Conservation (phyloP, 2,329 filamentous ascomycete genomes). For the Botrytis aclada region DNA sequence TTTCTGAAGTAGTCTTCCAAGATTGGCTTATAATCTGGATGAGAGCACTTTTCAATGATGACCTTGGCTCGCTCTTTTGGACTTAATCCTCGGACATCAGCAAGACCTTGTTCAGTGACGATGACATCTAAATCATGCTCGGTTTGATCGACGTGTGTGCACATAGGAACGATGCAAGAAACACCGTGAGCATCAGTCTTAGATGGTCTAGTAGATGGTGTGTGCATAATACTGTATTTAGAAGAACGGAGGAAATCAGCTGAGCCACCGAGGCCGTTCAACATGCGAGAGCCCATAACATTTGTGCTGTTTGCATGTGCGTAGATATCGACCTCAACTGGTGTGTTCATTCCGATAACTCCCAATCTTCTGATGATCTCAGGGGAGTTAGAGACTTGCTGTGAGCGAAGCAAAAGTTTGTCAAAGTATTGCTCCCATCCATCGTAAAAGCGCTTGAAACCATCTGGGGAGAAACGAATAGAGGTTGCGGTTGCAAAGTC, state of each 20-base stretch:
- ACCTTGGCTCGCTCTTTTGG: constrained; percentile 77
- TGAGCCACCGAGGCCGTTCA: constrained; percentile 79
- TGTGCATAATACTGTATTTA: constrained; percentile 94
- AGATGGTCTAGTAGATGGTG: constrained; percentile 72
- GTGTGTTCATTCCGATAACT: constrained; percentile 93
- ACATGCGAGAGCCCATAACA: constrained; percentile 84
- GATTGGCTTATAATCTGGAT: constrained; percentile 81
- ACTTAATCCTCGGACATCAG: constrained; percentile 77
- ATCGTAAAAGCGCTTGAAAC: constrained; percentile 87
- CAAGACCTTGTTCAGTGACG: constrained; percentile 72
- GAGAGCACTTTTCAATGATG: constrained; percentile 83
- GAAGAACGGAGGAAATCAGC: constrained; percentile 76
- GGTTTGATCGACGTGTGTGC: constrained; percentile 87
- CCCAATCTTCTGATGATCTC: constrained; percentile 87
- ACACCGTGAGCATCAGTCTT: constrained; percentile 82
- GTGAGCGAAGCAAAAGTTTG: constrained; percentile 82
- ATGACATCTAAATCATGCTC: constrained; percentile 91
- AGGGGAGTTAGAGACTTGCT: constrained; percentile 83
- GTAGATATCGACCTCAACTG: constrained; percentile 92
- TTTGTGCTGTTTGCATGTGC: constrained; percentile 89
- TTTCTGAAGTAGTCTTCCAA: constrained; percentile 79
- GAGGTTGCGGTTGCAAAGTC: constrained; percentile 89
- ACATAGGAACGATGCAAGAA: constrained; percentile 89
- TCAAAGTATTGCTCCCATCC: constrained; percentile 76
- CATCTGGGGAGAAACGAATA: constrained; percentile 85